These are phyloP conservation scores for Mycena rebaudengoi DNA, from an alignment of 768 basidiomycete species.

Conservation along the genomic window DNA sequence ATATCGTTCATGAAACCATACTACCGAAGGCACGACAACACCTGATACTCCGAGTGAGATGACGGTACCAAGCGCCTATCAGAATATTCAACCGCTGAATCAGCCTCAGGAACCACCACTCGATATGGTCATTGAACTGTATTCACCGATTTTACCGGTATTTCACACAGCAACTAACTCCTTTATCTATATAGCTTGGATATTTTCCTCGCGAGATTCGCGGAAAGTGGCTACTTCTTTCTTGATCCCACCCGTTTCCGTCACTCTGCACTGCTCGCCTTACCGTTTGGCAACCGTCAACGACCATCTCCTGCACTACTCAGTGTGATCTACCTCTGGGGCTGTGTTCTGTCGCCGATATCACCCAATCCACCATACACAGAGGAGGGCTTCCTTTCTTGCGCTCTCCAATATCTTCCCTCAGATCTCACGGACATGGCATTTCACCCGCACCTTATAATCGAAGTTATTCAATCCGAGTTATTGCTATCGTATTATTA, in stretches of 20 bases:
- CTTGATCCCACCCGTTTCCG: not conserved
- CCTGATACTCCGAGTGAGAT: too few species aligned
- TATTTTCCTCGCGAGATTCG: not conserved
- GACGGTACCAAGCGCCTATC: too few species aligned
- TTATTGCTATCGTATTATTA: slow-evolving; percentile 53
- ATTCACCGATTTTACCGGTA: not conserved
- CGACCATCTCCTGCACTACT: slow-evolving; percentile 28
- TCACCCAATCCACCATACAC: slow-evolving; percentile 16
- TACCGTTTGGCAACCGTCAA: not conserved
- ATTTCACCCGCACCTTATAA: slow-evolving; percentile 35
- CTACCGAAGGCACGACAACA: too few species aligned
- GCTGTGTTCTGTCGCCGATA: slow-evolving; percentile 27
- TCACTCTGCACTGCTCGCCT: not conserved
- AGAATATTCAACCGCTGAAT: too few species aligned
- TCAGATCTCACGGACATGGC: slow-evolving; percentile 29
- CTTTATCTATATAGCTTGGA: not conserved
- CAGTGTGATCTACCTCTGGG: slow-evolving; percentile 38
- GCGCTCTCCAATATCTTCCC: slow-evolving; percentile 38
- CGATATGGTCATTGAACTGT: not conserved
- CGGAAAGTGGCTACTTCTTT: not conserved
- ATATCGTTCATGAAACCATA: too few species aligned
- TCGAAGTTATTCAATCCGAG: slow-evolving; percentile 45
- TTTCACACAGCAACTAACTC: not conserved
- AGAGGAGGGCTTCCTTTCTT: slow-evolving; percentile 41
- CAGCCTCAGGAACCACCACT: too few species aligned